phyloP scores from a whole-genome alignment of 1,284 basidiomycete species.

The Takashimella tepidaria region DNA sequence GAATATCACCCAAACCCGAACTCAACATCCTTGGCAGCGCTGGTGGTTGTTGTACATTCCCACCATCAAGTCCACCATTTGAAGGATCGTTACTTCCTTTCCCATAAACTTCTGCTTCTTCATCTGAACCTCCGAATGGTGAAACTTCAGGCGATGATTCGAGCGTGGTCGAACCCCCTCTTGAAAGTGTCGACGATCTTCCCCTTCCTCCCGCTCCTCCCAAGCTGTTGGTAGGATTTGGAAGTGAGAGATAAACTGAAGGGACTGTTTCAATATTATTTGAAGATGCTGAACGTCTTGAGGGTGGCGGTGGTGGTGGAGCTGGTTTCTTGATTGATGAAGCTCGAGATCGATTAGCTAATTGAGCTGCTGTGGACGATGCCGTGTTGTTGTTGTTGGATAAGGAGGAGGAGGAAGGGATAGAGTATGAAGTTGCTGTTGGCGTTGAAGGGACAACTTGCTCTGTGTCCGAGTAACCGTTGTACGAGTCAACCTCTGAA shows the following conservation, averaged over 20 bases:
- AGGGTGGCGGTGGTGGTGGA: conserved; percentile 52
- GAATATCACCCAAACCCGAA: conserved; percentile 23
- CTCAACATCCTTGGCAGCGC: conserved; percentile 7
- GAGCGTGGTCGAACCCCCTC: conserved; percentile 6
- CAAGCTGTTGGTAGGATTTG: background rate
- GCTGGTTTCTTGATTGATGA: conserved; percentile 49
- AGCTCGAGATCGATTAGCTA: conserved; percentile 47
- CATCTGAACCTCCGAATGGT: conserved; percentile 37
- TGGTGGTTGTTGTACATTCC: conserved; percentile 9
- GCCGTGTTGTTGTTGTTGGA: conserved; percentile 5
- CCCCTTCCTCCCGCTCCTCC: background rate
- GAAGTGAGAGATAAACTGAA: background rate
- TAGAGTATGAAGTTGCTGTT: conserved; percentile 2
- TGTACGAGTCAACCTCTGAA: conserved; percentile 4
- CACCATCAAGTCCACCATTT: conserved; percentile 4
- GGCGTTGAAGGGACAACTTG: conserved; percentile 14
- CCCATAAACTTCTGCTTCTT: conserved; percentile 9
- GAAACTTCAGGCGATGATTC: conserved; percentile 21
- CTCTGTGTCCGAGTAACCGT: conserved; percentile 1
- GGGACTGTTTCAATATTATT: conserved; percentile 8
- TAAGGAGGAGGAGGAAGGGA: background rate
- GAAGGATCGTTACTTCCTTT: background rate
- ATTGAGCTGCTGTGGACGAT: conserved; percentile 8
- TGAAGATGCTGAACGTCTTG: conserved; percentile 36
- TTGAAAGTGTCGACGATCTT: conserved; percentile 2